These are phyloP conservation scores for Claviceps humidiphila DNA, from an alignment of 2,329 filamentous ascomycete genomes.

Conservation along the genomic window DNA sequence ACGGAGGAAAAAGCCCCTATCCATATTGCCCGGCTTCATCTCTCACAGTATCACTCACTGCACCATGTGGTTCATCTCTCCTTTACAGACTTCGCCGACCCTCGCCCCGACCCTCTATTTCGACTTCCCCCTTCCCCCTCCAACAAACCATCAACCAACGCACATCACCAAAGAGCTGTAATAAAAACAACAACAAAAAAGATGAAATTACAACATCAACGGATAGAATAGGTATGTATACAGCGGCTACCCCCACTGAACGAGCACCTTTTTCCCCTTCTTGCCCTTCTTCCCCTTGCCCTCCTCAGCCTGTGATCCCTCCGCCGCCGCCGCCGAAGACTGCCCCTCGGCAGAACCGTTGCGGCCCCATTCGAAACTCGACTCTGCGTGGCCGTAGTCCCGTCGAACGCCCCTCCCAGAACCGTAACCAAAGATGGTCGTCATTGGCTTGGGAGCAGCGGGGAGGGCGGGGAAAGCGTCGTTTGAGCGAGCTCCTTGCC, in stretches of 20 bases:
- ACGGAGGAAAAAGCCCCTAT: no score
- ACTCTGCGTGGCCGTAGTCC: conserved; percentile 34
- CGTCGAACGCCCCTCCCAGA: conserved; percentile 37
- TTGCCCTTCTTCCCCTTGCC: conserved; percentile 38
- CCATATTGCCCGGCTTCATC: no score
- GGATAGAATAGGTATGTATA: no score
- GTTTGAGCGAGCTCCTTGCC: conserved; percentile 17
- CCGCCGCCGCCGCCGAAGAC: conserved; percentile 10
- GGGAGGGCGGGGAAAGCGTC: conserved; percentile 78
- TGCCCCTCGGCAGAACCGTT: conserved; percentile 7
- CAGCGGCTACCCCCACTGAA: conserved; percentile 40
- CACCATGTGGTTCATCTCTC: no score
- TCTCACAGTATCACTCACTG: no score
- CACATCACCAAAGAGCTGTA: no score
- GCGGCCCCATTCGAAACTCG: conserved; percentile 41
- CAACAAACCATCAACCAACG: no score
- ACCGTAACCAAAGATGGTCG: conserved; percentile 50
- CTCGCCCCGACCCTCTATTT: no score
- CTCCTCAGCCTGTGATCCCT: conserved; percentile 15
- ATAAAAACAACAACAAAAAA: no score
- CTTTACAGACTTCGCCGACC: no score
- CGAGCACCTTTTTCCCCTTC: conserved; percentile 49
- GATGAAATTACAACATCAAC: no score
- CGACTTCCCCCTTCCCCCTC: no score
- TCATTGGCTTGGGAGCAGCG: conserved; percentile 55